Percentiles rank a stretch among this genome's conserved stretches.
Evolutionary conservation across 345 rosid species (phyloP).

Genomic region (Populus davidiana): DNA sequence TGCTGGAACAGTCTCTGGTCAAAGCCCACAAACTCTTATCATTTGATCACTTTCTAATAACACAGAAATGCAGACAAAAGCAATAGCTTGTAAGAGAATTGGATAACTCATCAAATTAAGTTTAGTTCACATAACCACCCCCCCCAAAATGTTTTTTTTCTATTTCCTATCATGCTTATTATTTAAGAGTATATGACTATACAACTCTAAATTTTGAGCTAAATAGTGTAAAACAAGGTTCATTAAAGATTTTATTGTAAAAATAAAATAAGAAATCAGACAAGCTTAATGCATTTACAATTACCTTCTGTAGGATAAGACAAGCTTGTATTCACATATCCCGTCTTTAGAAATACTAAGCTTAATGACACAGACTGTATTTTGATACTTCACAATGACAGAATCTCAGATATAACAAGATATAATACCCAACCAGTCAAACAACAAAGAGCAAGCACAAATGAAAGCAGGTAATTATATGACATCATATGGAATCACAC

Average conservation of each 20-base stretch:
- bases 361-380: not conserved
- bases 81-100: not conserved
- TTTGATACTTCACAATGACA: not conserved
- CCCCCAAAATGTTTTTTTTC: not conserved
- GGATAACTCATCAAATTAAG: not conserved
- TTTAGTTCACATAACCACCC: not conserved
- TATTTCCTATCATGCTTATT: not conserved
- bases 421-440: not conserved
- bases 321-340: not conserved
- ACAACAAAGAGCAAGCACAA: not conserved
- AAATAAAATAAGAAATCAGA: not conserved
- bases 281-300: not conserved
- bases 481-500: not conserved
- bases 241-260: not conserved
- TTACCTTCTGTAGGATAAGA: not conserved
- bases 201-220: not conserved
- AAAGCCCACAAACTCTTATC: not conserved
- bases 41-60: not conserved
- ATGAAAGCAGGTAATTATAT: not conserved
- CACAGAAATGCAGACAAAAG: not conserved
- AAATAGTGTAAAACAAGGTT: not conserved
- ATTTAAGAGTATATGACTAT: not conserved
- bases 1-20: not conserved
- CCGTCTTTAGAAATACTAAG: not conserved
- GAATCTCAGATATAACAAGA: conserved; percentile 4